Evolutionary conservation across 768 basidiomycete species (phyloP), one percentile per base, ranked within the genome.

Genomic region (Mycena epipterygia): DNA sequence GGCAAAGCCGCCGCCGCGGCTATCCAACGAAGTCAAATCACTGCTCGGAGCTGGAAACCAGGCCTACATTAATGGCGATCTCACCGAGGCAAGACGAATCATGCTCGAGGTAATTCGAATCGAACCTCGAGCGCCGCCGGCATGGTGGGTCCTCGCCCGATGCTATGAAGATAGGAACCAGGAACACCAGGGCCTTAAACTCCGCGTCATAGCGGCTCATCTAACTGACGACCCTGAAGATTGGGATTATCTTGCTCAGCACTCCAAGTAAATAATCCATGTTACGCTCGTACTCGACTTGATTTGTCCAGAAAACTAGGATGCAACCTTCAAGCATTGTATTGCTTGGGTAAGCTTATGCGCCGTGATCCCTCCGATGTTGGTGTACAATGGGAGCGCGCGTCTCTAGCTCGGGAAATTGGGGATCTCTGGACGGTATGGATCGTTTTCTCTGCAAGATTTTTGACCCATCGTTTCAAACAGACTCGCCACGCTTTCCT

Each of bases 21-120:
- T n/a, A n/a, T n/a, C n/a, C n/a, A n/a, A n/a, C n/a, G 89, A 94
- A 82, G 93, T 94, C 9, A 86, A 87, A 51, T 85, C 89, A 1
- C 83, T 97, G 32, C 90, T 98, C 53, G 95, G 95, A 25, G 91
- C 93, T 65, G 97, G 94, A 42, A 97, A 96, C 76, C 90, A 93
- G 76, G 93, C 93, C 2, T 98, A 95, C 78, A 89, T 97, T 58
- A 89, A 92, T 74, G 88, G 84, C 66, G 81, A 95, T 64, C 81
- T 90, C 14, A 82, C 85, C 3, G 88, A 93, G 74, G 91, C 95
- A 3, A 90, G 96, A 44, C 88, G 90, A 32, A 86, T 93, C 29
- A 94, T 96, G 89, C 91, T 93, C 78, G 96, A 99, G 78, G 94
- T 98, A 73, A 95, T 99, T 63, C 90, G 95, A 4, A 95, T 96